phyloP scores from a whole-genome alignment of 768 basidiomycete genomes.

The Termitomyces sp. region DNA sequence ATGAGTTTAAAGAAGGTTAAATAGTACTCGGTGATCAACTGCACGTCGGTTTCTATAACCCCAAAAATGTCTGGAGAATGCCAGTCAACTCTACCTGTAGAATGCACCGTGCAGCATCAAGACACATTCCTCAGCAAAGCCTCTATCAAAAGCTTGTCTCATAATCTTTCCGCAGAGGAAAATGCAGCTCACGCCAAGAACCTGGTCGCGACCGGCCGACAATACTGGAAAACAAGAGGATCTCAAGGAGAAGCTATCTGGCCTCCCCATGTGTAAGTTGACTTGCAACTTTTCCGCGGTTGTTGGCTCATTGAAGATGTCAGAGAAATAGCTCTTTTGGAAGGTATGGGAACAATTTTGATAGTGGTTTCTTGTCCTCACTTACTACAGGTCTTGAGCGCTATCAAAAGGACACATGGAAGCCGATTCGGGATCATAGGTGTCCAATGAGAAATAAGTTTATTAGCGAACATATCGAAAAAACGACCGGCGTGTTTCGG shows the following conservation, averaged over 20 bases:
- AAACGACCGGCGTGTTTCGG: constrained; percentile 45
- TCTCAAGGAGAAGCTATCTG: constrained; percentile 49
- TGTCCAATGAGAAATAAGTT: constrained; percentile 61
- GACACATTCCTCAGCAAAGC: constrained; percentile 29
- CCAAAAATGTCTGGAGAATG: constrained; percentile 1
- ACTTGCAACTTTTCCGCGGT: neutral
- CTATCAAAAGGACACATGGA: constrained; percentile 47
- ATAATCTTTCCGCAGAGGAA: constrained; percentile 36
- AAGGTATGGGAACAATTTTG: constrained; percentile 32
- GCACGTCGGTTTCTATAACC: neutral
- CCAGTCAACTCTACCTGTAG: neutral
- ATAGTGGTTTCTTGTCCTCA: neutral
- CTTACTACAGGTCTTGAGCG: constrained; percentile 38
- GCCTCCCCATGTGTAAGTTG: constrained; percentile 45
- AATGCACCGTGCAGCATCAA: constrained; percentile 14
- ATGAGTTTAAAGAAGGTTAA: neutral
- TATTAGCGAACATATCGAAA: constrained; percentile 56
- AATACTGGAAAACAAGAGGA: constrained; percentile 55
- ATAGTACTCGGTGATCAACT: constrained; percentile 3
- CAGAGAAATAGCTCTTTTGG: constrained; percentile 49
- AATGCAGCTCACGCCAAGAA: constrained; percentile 26
- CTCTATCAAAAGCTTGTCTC: constrained; percentile 40
- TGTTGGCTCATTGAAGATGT: neutral
- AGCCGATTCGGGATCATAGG: constrained; percentile 45
- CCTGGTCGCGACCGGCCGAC: constrained; percentile 42